A percentile compares a stretch with the other conserved stretches of the same genome.
Conservation (phyloP, 352 stramenopile species). For the Phytophthora sojae region DNA sequence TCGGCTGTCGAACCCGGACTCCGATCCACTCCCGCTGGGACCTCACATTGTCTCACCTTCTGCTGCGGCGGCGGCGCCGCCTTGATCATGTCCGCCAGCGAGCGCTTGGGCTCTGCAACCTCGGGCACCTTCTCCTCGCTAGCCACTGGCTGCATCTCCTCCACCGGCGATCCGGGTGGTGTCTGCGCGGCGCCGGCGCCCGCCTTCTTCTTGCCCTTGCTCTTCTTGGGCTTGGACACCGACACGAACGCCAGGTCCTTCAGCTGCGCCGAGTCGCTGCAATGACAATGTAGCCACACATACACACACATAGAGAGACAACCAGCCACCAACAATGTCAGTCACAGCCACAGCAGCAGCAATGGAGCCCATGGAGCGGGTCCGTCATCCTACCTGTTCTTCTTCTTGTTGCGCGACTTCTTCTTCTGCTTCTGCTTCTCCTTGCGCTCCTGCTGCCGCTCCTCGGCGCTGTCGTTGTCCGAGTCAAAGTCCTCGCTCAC, state of each 20-base stretch:
- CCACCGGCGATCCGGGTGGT: slow-evolving; percentile 15
- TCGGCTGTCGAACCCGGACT: neutral
- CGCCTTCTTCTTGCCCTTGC: slow-evolving; percentile 53
- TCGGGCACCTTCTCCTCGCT: slow-evolving; percentile 19
- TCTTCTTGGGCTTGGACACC: slow-evolving; percentile 70
- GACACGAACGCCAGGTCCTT: slow-evolving; percentile 82
- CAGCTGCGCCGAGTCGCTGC: slow-evolving; percentile 67
- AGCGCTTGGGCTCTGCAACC: slow-evolving; percentile 4
- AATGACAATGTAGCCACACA: neutral
- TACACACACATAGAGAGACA: neutral
- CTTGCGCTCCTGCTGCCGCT: slow-evolving; percentile 59
- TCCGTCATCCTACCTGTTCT: slow-evolving; percentile 48
- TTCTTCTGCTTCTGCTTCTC: slow-evolving; percentile 79
- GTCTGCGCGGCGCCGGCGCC: slow-evolving; percentile 2
- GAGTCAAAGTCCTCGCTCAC: slow-evolving; percentile 46
- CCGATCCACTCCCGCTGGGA: neutral
- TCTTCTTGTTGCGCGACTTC: slow-evolving; percentile 82
- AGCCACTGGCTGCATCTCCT: slow-evolving; percentile 13
- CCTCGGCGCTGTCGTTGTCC: slow-evolving; percentile 56
- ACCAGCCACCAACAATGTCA: neutral
- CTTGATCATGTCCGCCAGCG: slow-evolving; percentile 31
- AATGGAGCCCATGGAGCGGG: neutral
- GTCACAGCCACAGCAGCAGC: neutral
- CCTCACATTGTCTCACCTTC: slow-evolving; percentile 16
- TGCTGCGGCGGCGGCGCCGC: slow-evolving; percentile 6